These are phyloP conservation scores for Boletus huronensis DNA, from an alignment of 768 basidiomycete species.

Conservation along the genomic window DNA sequence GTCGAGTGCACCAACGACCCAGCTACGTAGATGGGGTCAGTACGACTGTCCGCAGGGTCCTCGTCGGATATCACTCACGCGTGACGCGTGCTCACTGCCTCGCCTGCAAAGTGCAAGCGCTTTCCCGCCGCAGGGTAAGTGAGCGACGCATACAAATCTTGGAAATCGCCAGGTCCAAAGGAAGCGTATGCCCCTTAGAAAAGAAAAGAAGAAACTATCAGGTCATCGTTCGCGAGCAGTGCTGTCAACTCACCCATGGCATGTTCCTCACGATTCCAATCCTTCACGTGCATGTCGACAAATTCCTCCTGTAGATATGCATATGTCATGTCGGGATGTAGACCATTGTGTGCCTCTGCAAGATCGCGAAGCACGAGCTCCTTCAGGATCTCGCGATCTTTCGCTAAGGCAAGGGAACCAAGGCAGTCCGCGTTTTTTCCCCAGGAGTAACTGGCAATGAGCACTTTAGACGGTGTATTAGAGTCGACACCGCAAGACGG, in stretches of 20 bases:
- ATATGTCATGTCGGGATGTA: slow-evolving; percentile 6
- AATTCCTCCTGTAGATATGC: not conserved
- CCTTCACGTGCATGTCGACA: slow-evolving; percentile 24
- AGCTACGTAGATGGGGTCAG: slow-evolving; percentile 17
- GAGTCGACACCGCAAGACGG: slow-evolving; percentile 7
- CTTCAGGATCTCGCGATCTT: not conserved
- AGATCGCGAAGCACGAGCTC: slow-evolving; percentile 8
- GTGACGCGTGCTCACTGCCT: slow-evolving; percentile 34
- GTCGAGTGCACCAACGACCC: slow-evolving; percentile 39
- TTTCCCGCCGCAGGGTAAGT: slow-evolving; percentile 26
- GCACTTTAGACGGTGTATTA: slow-evolving; percentile 8
- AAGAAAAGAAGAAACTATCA: not conserved
- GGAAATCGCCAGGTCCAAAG: slow-evolving; percentile 39
- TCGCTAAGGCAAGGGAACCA: not conserved
- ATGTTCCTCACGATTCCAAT: slow-evolving; percentile 33
- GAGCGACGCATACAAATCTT: slow-evolving; percentile 29
- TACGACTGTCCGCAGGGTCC: too few relatives aligned
- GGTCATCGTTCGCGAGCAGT: not conserved
- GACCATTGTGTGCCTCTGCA: slow-evolving; percentile 1
- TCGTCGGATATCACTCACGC: slow-evolving; percentile 22
- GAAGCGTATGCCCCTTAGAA: slow-evolving; percentile 35
- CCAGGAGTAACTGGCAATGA: slow-evolving; percentile 1
- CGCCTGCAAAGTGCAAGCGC: slow-evolving; percentile 10
- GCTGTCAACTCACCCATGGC: slow-evolving; percentile 32
- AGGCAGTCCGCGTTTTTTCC: not conserved